Evolutionary conservation across 1,284 basidiomycete species (phyloP).

Genomic region (Pascua guehoae): DNA sequence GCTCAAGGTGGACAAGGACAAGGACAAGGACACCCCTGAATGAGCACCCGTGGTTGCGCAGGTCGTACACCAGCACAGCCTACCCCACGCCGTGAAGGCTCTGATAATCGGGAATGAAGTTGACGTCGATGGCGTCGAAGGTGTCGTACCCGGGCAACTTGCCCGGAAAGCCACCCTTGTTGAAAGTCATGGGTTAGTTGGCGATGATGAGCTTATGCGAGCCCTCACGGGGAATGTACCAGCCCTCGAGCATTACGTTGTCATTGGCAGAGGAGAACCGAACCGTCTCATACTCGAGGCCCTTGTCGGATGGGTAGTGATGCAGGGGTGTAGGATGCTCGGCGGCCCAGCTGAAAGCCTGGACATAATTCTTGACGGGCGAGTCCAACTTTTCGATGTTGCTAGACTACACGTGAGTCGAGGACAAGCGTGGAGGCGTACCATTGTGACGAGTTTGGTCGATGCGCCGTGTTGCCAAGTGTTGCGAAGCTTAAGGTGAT

Average conservation of each 20-base stretch:
- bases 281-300: conserved; percentile 4
- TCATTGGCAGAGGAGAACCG: conserved; percentile 2
- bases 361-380: too few species aligned
- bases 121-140: conserved; percentile 2
- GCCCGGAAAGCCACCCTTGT: conserved; percentile 9
- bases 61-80: conserved; percentile 3
- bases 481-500: too few species aligned
- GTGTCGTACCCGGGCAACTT: background rate
- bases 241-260: conserved; percentile 4
- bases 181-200: conserved; percentile 11
- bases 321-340: background rate
- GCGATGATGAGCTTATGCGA: conserved; percentile 3
- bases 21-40: too few species aligned
- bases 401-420: too few species aligned
- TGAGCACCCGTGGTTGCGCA: conserved; percentile 8
- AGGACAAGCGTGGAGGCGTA: too few species aligned
- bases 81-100: conserved; percentile 5
- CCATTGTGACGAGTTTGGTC: too few species aligned
- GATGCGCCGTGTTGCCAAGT: too few species aligned
- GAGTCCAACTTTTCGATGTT: too few species aligned
- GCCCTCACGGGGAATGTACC: conserved; percentile 6
- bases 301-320: conserved; percentile 3
- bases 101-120: conserved; percentile 10
- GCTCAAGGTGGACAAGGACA: too few species aligned
- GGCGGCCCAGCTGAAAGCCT: too few species aligned